Evolutionary conservation across 176 grass and related monocot genomes (phyloP).

Genomic region (Bothriochloa decipiens): DNA sequence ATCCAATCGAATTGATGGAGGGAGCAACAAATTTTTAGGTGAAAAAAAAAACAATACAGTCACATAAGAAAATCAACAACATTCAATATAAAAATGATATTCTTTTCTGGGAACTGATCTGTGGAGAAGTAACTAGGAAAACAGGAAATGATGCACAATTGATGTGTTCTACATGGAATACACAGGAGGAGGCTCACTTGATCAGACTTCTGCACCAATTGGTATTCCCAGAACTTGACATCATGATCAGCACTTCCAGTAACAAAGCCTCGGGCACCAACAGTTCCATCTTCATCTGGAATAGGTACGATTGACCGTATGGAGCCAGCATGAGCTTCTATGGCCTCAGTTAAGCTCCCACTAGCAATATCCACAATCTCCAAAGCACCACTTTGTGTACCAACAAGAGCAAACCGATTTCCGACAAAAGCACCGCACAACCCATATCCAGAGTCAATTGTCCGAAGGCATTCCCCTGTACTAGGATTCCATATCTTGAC

Average conservation of each 20-base stretch:
- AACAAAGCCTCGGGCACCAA: slow-evolving; percentile 70
- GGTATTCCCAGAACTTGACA: slow-evolving; percentile 97
- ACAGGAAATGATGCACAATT: not conserved
- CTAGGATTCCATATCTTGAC: slow-evolving; percentile 98
- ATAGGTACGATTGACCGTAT: slow-evolving; percentile 80
- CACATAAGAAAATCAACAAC: not conserved
- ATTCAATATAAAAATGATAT: slow-evolving; percentile 1
- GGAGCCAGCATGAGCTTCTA: slow-evolving; percentile 86
- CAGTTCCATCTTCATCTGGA: slow-evolving; percentile 69
- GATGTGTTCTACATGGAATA: not conserved
- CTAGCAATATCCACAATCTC: slow-evolving; percentile 96
- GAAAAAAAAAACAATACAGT: not conserved
- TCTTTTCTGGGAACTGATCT: not conserved
- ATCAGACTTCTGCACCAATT: slow-evolving; percentile 66
- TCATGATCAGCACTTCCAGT: slow-evolving; percentile 89
- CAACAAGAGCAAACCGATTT: slow-evolving; percentile 82
- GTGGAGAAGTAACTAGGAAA: slow-evolving; percentile 6
- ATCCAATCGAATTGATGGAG: not conserved
- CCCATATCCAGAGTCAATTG: slow-evolving; percentile 93
- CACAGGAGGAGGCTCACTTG: slow-evolving; percentile 54
- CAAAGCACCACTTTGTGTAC: slow-evolving; percentile 81
- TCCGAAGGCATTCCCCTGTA: slow-evolving; percentile 82
- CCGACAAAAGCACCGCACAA: slow-evolving; percentile 85
- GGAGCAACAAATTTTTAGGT: not conserved
- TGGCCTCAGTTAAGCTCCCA: slow-evolving; percentile 69